phyloP scores from a whole-genome alignment of 202 grass and related monocot species.

The Dendrocalamus latiflorus region DNA sequence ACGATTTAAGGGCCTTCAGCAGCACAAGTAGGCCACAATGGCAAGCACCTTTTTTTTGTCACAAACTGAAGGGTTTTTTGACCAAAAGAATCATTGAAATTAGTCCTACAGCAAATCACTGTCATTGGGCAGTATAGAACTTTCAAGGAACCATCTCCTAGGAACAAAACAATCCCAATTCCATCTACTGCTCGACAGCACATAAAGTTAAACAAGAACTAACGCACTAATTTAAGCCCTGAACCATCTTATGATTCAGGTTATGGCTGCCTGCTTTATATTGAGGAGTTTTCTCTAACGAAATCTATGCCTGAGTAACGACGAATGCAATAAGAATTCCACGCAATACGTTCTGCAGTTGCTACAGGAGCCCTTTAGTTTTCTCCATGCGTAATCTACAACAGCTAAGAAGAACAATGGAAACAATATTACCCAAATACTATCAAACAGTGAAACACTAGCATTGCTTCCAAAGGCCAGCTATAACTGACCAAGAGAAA shows the following conservation, averaged over 20 bases:
- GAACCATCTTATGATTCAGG: not conserved
- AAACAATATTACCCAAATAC: not conserved
- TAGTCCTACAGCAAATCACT: not conserved
- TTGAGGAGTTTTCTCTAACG: not conserved
- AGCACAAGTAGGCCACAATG: not conserved
- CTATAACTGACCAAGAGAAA: not conserved
- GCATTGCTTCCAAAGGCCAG: not conserved
- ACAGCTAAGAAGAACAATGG: not conserved
- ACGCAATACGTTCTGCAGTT: not conserved
- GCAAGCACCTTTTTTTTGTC: not conserved
- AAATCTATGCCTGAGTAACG: not conserved
- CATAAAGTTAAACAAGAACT: not conserved
- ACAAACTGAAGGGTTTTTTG: not conserved
- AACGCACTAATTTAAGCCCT: not conserved
- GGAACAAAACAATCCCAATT: not conserved
- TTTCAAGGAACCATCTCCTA: constrained; percentile 5
- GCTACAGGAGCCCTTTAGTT: not conserved
- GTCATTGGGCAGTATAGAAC: constrained; percentile 8
- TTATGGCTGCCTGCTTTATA: not conserved
- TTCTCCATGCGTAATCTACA: not conserved
- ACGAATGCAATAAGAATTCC: not conserved
- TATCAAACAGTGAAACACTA: not conserved
- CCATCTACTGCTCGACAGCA: not conserved
- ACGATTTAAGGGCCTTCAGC: not conserved
- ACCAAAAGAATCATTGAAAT: not conserved